A percentile compares a stretch with the other conserved stretches of the same genome.
Conservation (phyloP, 2,329 filamentous ascomycete species). For the Aspergillus candidus region DNA sequence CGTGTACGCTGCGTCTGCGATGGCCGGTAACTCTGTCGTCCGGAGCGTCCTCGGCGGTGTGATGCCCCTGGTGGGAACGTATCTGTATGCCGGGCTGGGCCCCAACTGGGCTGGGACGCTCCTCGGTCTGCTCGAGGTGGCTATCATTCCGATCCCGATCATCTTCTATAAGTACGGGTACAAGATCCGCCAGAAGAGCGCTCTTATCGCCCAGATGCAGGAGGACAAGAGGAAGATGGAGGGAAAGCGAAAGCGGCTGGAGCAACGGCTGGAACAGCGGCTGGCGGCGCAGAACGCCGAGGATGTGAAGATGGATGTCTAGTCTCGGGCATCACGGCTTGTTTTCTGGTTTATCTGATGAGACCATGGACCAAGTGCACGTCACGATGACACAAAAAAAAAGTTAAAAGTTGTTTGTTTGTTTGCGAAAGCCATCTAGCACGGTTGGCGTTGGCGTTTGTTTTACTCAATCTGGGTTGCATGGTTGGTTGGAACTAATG, state of each 20-base stretch:
- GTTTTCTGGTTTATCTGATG: too few relatives aligned
- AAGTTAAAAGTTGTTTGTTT: slow-evolving; percentile 1
- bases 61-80: slow-evolving; percentile 66
- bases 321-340: not conserved
- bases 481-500: not conserved
- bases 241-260: slow-evolving; percentile 30
- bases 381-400: not conserved
- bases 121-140: slow-evolving; percentile 65
- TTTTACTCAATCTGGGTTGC: too few relatives aligned
- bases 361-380: not conserved
- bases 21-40: slow-evolving; percentile 73
- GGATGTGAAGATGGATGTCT: slow-evolving; percentile 17
- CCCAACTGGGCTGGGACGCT: slow-evolving; percentile 76
- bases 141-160: slow-evolving; percentile 71
- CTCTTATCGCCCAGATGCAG: slow-evolving; percentile 53
- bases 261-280: slow-evolving; percentile 9
- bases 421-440: slow-evolving; percentile 12
- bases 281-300: slow-evolving; percentile 6
- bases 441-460: slow-evolving; percentile 4
- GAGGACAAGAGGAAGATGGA: slow-evolving; percentile 45
- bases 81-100: slow-evolving; percentile 63
- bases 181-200: slow-evolving; percentile 51
- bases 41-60: slow-evolving; percentile 69
- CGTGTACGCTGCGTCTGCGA: slow-evolving; percentile 72
- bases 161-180: slow-evolving; percentile 63